These are phyloP conservation scores for Hypoxylon sp. DNA, from an alignment of 2,329 filamentous ascomycete species.

Conservation along the genomic window DNA sequence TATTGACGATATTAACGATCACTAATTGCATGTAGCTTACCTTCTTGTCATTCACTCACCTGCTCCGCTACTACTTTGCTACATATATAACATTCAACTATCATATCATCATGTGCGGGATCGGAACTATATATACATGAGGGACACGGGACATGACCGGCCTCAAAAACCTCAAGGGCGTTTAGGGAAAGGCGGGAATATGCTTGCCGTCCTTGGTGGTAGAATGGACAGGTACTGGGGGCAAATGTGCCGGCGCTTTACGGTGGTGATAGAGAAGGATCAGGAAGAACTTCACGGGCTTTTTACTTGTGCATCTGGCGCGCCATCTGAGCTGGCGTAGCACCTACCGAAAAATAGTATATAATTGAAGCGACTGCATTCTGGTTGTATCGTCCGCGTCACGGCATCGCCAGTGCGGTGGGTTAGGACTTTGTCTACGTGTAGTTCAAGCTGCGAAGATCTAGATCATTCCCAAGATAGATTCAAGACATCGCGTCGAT, in stretches of 20 bases:
- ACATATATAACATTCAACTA: slow-evolving; percentile 36
- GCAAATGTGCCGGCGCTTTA: slow-evolving; percentile 30
- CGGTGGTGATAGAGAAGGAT: slow-evolving; percentile 31
- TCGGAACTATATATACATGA: slow-evolving; percentile 33
- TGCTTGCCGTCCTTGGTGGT: slow-evolving; percentile 28
- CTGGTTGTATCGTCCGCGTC: slow-evolving; percentile 12
- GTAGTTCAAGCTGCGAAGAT: slow-evolving; percentile 1
- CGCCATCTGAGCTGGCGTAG: slow-evolving; percentile 12
- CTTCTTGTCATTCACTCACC: slow-evolving; percentile 7
- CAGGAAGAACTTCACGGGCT: slow-evolving; percentile 18
- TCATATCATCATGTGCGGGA: slow-evolving; percentile 23
- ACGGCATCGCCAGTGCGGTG: not conserved
- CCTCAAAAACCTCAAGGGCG: slow-evolving; percentile 37
- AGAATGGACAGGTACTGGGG: slow-evolving; percentile 36
- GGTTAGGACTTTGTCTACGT: not conserved
- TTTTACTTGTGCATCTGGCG: slow-evolving; percentile 30
- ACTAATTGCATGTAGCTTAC: slow-evolving; percentile 29
- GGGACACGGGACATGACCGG: slow-evolving; percentile 32
- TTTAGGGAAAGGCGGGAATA: slow-evolving; percentile 33
- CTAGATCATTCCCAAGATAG: not conserved
- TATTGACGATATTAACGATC: slow-evolving; percentile 35
- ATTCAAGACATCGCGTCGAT: slow-evolving; percentile 4
- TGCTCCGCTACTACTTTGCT: slow-evolving; percentile 24
- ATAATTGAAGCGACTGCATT: slow-evolving; percentile 34
- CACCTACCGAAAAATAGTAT: slow-evolving; percentile 27